These are phyloP conservation scores for Schrenkiella parvula DNA, from an alignment of 345 rosid genomes.

Conservation along the genomic window DNA sequence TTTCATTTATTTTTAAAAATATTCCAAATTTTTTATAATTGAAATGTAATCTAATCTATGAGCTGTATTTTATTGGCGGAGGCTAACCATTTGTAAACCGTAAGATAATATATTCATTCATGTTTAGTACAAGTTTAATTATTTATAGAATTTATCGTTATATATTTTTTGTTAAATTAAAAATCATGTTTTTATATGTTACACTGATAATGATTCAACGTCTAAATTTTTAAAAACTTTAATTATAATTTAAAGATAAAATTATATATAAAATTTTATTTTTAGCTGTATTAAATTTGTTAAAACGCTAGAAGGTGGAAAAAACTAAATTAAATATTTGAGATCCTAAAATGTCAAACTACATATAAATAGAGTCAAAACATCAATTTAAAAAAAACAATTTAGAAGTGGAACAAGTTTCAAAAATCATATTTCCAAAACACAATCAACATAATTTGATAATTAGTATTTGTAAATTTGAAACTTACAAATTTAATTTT, in stretches of 20 bases:
- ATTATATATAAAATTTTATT: too few species aligned
- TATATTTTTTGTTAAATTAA: too few species aligned
- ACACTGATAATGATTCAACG: too few species aligned
- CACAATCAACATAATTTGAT: too few species aligned
- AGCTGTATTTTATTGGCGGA: conserved; percentile 19
- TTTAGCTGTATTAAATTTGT: too few species aligned
- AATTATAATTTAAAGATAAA: too few species aligned
- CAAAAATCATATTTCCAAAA: not conserved
- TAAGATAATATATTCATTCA: not conserved
- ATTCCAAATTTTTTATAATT: not conserved
- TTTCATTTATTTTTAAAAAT: not conserved
- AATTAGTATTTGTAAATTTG: too few species aligned
- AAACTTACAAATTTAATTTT: too few species aligned
- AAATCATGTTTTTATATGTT: too few species aligned
- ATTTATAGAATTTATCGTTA: not conserved
- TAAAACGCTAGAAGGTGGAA: too few species aligned
- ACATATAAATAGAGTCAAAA: not conserved
- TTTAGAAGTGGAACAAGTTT: not conserved
- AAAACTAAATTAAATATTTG: not conserved
- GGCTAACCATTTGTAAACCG: not conserved
- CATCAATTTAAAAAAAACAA: not conserved
- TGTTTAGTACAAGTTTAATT: not conserved
- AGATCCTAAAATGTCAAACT: not conserved
- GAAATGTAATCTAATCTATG: not conserved
- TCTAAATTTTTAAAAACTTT: too few species aligned